Evolutionary conservation across 495 filamentous ascomycete species (phyloP).

Genomic region (Zalerion maritima): DNA sequence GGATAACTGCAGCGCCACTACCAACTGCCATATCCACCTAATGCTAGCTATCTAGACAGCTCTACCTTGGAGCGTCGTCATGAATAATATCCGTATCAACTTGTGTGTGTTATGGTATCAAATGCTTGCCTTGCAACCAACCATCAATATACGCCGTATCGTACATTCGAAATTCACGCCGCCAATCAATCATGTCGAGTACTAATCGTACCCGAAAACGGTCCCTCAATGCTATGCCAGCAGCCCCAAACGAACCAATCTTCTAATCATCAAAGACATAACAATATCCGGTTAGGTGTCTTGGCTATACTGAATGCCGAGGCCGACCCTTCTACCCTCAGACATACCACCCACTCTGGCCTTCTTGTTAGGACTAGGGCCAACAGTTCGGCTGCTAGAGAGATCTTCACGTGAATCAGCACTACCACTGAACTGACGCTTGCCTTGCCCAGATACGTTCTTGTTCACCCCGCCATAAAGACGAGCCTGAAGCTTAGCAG

Average conservation of each 20-base stretch:
- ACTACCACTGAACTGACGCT: conserved; percentile 43
- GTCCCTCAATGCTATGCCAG: no score
- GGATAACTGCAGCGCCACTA: no score
- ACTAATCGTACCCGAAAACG: no score
- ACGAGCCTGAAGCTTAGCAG: conserved; percentile 45
- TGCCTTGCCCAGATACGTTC: conserved; percentile 32
- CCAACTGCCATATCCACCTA: no score
- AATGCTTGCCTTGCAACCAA: no score
- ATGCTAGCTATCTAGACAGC: no score
- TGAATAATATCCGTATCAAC: no score
- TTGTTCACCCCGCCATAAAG: conserved; percentile 56
- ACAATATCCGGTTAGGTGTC: conserved; percentile 8
- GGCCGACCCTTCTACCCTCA: conserved; percentile 35
- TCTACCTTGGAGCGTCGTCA: no score
- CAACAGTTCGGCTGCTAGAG: conserved; percentile 12
- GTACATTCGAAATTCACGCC: no score
- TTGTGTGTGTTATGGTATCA: no score
- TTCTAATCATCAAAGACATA: background rate
- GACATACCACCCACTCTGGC: conserved; percentile 27
- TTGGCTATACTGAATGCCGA: conserved; percentile 43
- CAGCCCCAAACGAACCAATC: conserved; percentile 1
- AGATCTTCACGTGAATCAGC: conserved; percentile 19
- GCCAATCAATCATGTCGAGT: no score
- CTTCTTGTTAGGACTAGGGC: conserved; percentile 42
- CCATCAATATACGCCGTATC: no score